Conservation (phyloP, 164 flowering plant genomes). For the Amborella trichopoda region DNA sequence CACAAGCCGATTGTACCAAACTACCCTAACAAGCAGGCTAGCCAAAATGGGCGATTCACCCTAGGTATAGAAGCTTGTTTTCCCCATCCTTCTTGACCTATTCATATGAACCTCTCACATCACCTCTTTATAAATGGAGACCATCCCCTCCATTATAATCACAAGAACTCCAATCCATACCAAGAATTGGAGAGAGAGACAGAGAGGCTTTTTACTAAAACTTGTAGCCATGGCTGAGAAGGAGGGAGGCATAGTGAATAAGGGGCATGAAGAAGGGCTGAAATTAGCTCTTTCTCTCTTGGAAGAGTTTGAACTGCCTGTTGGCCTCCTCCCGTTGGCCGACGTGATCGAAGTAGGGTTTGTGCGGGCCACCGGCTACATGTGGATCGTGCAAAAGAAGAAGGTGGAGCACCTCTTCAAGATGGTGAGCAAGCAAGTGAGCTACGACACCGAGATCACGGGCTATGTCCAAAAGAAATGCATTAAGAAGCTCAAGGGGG, state of each 20-base stretch:
- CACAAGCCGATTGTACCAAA: too few relatives aligned
- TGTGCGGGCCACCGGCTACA: conserved; percentile 19
- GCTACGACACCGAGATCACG: conserved; percentile 15
- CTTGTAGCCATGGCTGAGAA: conserved; percentile 18
- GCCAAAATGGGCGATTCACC: too few relatives aligned
- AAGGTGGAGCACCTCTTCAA: conserved; percentile 26
- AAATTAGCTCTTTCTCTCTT: conserved; percentile 16
- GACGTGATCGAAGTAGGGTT: conserved; percentile 18
- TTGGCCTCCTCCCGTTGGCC: conserved; percentile 21
- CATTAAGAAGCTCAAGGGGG: conserved; percentile 26
- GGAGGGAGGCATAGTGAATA: conserved; percentile 19
- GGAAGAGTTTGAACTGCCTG: conserved; percentile 19
- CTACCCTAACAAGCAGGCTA: too few relatives aligned
- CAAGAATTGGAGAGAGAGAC: too few relatives aligned
- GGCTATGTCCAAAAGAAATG: conserved; percentile 12
- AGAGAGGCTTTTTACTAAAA: not conserved
- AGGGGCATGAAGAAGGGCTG: conserved; percentile 21
- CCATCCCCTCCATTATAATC: not conserved
- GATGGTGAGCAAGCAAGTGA: conserved; percentile 19
- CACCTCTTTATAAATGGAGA: conserved; percentile 1
- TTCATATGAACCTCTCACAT: not conserved
- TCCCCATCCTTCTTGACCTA: conserved; percentile 6
- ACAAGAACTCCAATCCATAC: not conserved
- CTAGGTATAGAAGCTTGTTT: too few relatives aligned
- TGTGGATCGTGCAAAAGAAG: conserved; percentile 26